These are phyloP conservation scores for Gonium pectorale DNA, from an alignment of 139 green algal species.

Conservation along the genomic window DNA sequence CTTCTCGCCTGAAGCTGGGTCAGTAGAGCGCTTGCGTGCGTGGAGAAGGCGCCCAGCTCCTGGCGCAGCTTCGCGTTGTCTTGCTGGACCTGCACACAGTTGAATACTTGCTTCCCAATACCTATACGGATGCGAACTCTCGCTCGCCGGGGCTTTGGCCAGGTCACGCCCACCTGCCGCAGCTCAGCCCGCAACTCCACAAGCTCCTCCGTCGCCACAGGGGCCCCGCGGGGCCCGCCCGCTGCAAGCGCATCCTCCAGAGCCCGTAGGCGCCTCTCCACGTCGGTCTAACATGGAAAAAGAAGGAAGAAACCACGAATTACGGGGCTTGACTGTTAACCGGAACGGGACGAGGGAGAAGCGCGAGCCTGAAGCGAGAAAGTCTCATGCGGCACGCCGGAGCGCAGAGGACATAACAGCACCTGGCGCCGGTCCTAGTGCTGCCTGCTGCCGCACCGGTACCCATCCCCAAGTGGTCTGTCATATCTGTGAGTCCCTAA, in stretches of 20 bases:
- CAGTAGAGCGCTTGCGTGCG: constrained; percentile 28
- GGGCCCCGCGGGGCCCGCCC: background rate
- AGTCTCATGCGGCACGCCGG: too few species aligned
- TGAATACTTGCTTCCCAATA: too few species aligned
- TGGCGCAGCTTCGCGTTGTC: constrained; percentile 43
- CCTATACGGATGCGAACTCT: background rate
- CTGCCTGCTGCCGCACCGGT: too few species aligned
- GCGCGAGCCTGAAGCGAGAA: too few species aligned
- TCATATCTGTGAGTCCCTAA: too few species aligned
- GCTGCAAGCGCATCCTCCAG: background rate
- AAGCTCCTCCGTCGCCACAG: background rate
- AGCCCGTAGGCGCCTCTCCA: constrained; percentile 15
- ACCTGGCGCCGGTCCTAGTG: too few species aligned
- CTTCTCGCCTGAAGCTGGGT: constrained; percentile 32
- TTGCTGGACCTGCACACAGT: background rate
- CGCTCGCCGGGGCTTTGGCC: background rate
- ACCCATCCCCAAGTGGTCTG: too few species aligned
- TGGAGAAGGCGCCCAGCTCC: constrained; percentile 40
- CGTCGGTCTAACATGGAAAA: constrained; percentile 17
- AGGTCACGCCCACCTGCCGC: constrained; percentile 4
- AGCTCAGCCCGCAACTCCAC: constrained; percentile 28
- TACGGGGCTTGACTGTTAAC: too few species aligned
- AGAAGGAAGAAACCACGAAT: too few species aligned
- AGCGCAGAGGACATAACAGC: too few species aligned
- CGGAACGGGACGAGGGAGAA: too few species aligned